phyloP scores from a whole-genome alignment of 2,329 filamentous ascomycete species.

The Scorias spongiosa region DNA sequence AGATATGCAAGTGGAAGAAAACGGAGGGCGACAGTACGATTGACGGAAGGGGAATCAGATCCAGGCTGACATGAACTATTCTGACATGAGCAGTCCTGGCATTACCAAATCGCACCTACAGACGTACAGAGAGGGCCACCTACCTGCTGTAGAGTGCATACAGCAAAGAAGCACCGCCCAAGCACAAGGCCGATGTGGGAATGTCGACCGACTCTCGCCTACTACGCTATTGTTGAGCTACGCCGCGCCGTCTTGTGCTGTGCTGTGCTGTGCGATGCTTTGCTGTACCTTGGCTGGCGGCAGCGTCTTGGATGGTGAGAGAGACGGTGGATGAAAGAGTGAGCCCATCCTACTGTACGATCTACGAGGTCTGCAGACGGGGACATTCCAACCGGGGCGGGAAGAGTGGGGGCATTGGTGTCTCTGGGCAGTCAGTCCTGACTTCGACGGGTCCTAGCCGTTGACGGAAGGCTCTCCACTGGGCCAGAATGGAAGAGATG shows the following conservation, averaged over 20 bases:
- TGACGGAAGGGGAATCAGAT: background rate
- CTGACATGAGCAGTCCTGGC: background rate
- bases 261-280: background rate
- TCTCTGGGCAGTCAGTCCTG: too few relatives aligned
- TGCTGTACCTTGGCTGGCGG: too few relatives aligned
- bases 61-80: background rate
- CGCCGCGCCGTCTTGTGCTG: background rate
- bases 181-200: background rate
- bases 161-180: background rate
- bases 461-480: background rate
- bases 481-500: background rate
- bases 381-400: too few relatives aligned
- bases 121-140: background rate
- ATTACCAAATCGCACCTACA: background rate
- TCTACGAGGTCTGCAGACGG: too few relatives aligned
- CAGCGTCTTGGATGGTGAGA: too few relatives aligned
- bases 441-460: too few relatives aligned
- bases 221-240: background rate
- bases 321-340: too few relatives aligned
- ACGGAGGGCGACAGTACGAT: background rate
- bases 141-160: background rate
- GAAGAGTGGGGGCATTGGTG: too few relatives aligned
- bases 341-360: too few relatives aligned
- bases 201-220: background rate
- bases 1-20: background rate